phyloP scores from a whole-genome alignment of 176 grass and related monocot species.

The Ampelocalamus luodianensis region DNA sequence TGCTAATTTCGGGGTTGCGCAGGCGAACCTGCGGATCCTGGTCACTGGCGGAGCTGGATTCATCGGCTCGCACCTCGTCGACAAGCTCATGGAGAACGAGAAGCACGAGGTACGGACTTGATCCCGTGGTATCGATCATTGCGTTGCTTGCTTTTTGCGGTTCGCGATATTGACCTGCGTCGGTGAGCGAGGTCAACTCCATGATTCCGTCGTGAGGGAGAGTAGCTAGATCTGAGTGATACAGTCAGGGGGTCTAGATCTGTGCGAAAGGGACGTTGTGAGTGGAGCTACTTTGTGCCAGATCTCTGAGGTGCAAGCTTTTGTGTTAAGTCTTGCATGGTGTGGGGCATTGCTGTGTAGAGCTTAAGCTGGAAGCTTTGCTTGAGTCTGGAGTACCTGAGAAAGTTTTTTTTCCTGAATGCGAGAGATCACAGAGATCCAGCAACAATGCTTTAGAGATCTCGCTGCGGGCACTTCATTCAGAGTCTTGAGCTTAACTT shows the following conservation, averaged over 20 bases:
- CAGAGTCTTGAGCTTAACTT: not conserved
- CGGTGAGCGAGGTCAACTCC: conserved; percentile 23
- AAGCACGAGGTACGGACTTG: conserved; percentile 82
- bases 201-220: not conserved
- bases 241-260: conserved; percentile 32
- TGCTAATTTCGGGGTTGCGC: conserved; percentile 9
- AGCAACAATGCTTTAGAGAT: not conserved
- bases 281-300: conserved; percentile 36
- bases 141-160: conserved; percentile 16
- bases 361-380: conserved; percentile 37
- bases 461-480: not conserved
- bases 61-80: conserved; percentile 98
- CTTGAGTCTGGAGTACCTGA: not conserved
- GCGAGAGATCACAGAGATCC: conserved; percentile 25
- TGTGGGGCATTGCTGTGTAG: not conserved
- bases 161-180: not conserved
- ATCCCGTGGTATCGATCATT: conserved; percentile 33
- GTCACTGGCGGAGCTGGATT: conserved; percentile 98
- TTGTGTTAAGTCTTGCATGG: conserved; percentile 23
- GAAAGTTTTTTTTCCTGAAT: not conserved
- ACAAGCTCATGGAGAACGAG: conserved; percentile 99
- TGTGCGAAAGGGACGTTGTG: conserved; percentile 32
- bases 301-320: conserved; percentile 46
- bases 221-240: conserved; percentile 38
- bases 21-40: conserved; percentile 95